Evolutionary conservation across 208 protist species (phyloP).

Genomic region (Trypanosoma cruzi): DNA sequence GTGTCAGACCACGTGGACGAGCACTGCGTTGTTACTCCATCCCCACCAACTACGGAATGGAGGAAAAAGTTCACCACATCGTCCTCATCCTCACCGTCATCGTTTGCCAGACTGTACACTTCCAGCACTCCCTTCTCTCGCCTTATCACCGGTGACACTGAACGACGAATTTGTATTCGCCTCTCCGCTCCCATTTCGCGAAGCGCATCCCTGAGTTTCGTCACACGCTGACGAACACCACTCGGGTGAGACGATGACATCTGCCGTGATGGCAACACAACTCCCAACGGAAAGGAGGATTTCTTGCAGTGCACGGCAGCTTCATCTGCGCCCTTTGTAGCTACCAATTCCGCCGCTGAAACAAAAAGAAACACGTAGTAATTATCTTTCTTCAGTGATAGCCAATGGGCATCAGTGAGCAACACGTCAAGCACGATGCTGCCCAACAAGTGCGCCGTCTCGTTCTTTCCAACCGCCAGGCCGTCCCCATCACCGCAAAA

Average conservation of each 20-base stretch:
- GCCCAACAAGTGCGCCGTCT: slow-evolving; percentile 14
- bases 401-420: slow-evolving; percentile 15
- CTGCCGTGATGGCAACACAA: slow-evolving; percentile 30
- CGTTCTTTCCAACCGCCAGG: background rate
- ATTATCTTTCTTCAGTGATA: slow-evolving; percentile 14
- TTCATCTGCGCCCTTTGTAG: background rate
- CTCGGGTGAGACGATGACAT: slow-evolving; percentile 21
- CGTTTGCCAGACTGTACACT: background rate
- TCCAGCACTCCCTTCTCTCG: background rate
- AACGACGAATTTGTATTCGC: slow-evolving; percentile 11
- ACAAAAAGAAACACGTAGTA: slow-evolving; percentile 26
- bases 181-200: slow-evolving; percentile 27
- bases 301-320: background rate
- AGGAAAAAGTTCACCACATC: slow-evolving; percentile 6
- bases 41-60: background rate
- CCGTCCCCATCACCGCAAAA: background rate
- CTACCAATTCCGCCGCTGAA: background rate
- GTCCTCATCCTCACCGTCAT: slow-evolving; percentile 3
- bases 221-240: slow-evolving; percentile 32
- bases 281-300: slow-evolving; percentile 18
- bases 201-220: slow-evolving; percentile 26
- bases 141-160: slow-evolving; percentile 3
- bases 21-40: background rate
- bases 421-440: slow-evolving; percentile 32
- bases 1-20: background rate